These are phyloP conservation scores for Solanum bulbocastanum DNA, from an alignment of 257 asterid genomes.

Conservation along the genomic window DNA sequence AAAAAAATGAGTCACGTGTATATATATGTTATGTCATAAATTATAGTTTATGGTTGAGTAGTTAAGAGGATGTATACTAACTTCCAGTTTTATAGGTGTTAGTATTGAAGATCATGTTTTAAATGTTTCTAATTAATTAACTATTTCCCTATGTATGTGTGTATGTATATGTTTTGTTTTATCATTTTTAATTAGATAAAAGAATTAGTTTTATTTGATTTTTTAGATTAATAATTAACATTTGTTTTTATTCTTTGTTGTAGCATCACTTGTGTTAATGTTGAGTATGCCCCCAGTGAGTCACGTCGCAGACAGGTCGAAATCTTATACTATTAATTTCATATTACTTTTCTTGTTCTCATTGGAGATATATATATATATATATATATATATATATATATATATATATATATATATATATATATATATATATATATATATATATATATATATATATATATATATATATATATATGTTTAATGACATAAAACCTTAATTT, in stretches of 20 bases:
- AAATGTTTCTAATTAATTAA: neutral
- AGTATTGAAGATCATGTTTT: neutral
- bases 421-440: too few relatives aligned
- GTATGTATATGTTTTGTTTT: neutral
- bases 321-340: neutral
- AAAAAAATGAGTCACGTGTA: neutral
- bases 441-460: too few relatives aligned
- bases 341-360: neutral
- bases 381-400: neutral
- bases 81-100: neutral
- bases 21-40: neutral
- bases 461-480: neutral
- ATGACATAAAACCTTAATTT: neutral
- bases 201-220: neutral
- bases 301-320: neutral
- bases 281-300: neutral
- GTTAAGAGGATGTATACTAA: neutral
- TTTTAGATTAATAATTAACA: neutral
- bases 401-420: too few relatives aligned
- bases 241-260: neutral
- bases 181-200: neutral
- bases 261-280: neutral
- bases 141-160: neutral
- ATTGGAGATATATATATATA: neutral
- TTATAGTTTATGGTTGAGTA: neutral